Conservation (phyloP, 2,329 filamentous ascomycete genomes). For the Parascedosporium putredinis region DNA sequence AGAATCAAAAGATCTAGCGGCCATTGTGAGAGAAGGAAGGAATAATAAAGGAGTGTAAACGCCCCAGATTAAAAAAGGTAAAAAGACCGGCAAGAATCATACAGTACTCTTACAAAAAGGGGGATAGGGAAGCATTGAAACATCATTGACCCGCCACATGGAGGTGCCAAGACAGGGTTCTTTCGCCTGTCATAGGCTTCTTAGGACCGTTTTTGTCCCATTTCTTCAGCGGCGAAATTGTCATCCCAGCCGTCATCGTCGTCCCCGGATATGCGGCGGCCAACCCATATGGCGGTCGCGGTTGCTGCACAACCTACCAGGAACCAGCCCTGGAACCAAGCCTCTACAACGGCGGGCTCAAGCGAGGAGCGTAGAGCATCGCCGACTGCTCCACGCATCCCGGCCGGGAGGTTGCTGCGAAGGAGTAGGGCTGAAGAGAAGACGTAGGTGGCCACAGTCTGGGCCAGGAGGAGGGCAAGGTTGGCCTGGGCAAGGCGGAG, state of each 20-base stretch:
- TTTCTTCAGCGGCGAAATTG: conserved; percentile 54
- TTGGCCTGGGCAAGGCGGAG: conserved; percentile 66
- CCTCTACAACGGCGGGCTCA: conserved; percentile 44
- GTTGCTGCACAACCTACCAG: conserved; percentile 57
- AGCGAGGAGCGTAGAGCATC: conserved; percentile 65
- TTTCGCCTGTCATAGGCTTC: neutral
- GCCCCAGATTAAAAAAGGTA: conserved; percentile 2
- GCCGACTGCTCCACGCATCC: conserved; percentile 66
- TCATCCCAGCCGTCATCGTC: conserved; percentile 46
- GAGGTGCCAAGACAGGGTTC: conserved; percentile 2
- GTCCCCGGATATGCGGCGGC: conserved; percentile 44
- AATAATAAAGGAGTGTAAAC: too few relatives aligned
- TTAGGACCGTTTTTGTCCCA: conserved; percentile 59
- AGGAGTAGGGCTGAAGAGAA: conserved; percentile 70
- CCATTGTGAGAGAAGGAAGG: too few relatives aligned
- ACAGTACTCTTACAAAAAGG: neutral
- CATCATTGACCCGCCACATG: too few relatives aligned
- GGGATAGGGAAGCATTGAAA: too few relatives aligned
- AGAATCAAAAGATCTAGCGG: too few relatives aligned
- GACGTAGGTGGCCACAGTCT: conserved; percentile 77
- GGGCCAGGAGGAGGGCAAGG: conserved; percentile 66
- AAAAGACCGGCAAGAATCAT: neutral
- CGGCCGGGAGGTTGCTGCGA: conserved; percentile 64
- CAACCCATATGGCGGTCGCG: conserved; percentile 61
- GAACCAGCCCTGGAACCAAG: conserved; percentile 87